These are phyloP conservation scores for Candida boidinii DNA, from an alignment of 805 yeast species.

Conservation along the genomic window DNA sequence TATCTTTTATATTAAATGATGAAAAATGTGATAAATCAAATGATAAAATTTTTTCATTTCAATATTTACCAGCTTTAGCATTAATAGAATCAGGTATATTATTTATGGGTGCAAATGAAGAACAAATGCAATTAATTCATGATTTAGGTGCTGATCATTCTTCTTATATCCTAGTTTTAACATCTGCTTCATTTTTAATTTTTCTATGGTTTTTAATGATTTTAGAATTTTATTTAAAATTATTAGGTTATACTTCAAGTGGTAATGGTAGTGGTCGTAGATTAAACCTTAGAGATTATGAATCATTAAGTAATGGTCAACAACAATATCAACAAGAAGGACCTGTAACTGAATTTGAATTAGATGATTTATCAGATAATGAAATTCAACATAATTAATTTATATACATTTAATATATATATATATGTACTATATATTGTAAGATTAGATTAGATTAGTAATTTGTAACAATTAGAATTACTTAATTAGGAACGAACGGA, in stretches of 20 bases:
- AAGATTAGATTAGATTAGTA: too few relatives aligned
- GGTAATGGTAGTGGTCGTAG: not conserved
- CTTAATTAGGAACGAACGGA: too few relatives aligned
- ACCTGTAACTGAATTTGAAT: constrained; percentile 13
- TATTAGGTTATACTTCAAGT: constrained; percentile 23
- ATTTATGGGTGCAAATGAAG: constrained; percentile 92
- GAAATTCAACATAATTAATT: constrained; percentile 10
- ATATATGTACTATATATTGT: too few relatives aligned
- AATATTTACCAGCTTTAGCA: constrained; percentile 78
- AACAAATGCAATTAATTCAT: constrained; percentile 64
- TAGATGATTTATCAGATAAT: constrained; percentile 18
- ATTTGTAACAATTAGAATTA: too few relatives aligned
- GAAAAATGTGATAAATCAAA: constrained; percentile 26
- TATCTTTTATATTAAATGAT: constrained; percentile 68
- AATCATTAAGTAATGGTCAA: constrained; percentile 2
- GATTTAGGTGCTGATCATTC: constrained; percentile 79
- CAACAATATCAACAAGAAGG: constrained; percentile 1
- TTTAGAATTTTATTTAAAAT: constrained; percentile 45
- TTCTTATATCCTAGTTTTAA: constrained; percentile 64
- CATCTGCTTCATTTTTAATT: constrained; percentile 67
- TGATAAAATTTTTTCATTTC: constrained; percentile 58
- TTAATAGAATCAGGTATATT: constrained; percentile 69
- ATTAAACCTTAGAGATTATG: not conserved
- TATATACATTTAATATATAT: too few relatives aligned
- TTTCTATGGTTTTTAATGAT: constrained; percentile 58